A percentile compares a stretch with the other conserved stretches of the same genome.
phyloP scores from a whole-genome alignment of 805 yeast species.

The Hanseniaspora lachancei region DNA sequence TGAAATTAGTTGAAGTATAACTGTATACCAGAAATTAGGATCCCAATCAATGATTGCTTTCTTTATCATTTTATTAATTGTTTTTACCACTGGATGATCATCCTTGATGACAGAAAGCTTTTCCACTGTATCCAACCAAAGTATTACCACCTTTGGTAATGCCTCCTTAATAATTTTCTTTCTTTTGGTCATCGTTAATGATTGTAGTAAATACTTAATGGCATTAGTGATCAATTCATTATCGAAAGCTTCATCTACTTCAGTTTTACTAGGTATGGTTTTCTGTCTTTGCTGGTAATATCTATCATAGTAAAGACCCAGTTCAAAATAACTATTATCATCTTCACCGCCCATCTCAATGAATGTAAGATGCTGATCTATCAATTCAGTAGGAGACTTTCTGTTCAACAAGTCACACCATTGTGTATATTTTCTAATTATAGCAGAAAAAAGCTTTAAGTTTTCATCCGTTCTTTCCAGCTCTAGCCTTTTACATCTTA shows the following conservation, averaged over 20 bases:
- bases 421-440: constrained; percentile 65
- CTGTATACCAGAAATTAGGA: constrained; percentile 60
- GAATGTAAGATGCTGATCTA: constrained; percentile 53
- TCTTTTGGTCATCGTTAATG: constrained; percentile 33
- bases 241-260: constrained; percentile 23
- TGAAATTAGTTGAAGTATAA: constrained; percentile 73
- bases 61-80: constrained; percentile 38
- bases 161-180: constrained; percentile 55
- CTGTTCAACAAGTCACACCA: constrained; percentile 85
- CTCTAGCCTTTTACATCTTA: constrained; percentile 19
- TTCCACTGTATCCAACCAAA: constrained; percentile 71
- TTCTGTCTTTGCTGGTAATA: constrained; percentile 23
- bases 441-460: constrained; percentile 17
- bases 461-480: constrained; percentile 18
- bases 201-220: constrained; percentile 22
- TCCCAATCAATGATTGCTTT: constrained; percentile 37
- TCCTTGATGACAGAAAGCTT: not conserved
- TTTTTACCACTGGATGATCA: constrained; percentile 29
- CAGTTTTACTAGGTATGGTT: constrained; percentile 46
- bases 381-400: constrained; percentile 60
- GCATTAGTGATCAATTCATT: constrained; percentile 24
- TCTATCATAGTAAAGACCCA: constrained; percentile 70
- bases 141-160: constrained; percentile 74
- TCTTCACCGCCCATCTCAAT: constrained; percentile 41
- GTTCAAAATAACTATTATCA: constrained; percentile 68